Base-by-base conservation (phyloP, 345 rosid genomes). In the Eucalyptus cloeziana region DNA sequence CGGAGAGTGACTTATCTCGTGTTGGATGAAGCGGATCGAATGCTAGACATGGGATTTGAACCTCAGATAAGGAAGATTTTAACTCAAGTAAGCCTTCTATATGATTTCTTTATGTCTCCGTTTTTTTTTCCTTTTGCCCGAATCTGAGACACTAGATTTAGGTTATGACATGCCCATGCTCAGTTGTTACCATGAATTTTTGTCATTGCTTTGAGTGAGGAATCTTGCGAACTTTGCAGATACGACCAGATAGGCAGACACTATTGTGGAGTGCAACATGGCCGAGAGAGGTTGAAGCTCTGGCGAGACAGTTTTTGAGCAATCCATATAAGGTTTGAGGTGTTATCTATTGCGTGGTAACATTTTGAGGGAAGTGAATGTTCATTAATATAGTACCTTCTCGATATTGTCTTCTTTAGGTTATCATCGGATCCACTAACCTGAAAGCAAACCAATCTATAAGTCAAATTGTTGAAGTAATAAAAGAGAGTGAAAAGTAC, bases 21-120 rank as follows among this genome's bases (percentile, higher is more conserved):
- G 6, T 90, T 98, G 93, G 99, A 96, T 91, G 99, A 98, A 91
- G 98, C 99, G 87, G 99, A 98, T 91, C 90, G 99, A 89, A 97
- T 97, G 99, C 91, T 97, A 93, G 99, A 97, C 91, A 97, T 97
- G 99, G 99, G 99, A 27, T 97, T 97, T 94, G 99, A 96, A 92
- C 98, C 99, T 90, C 99, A 98, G 89, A 97, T 98, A 90, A 95
- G 99, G 93, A 96, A 95, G 93, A 94, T 98, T 90, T 49, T 96
- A 25, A 91, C 96, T 79, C 99, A 98, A 95, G 99, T 95, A 89
- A 89, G 88, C 45, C 71, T 87, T 76, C 86, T 88, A 15, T 51
- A 52, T 31, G 45, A 49, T 24, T 87, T 25, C 44, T 37, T 49
- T 49, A 5, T 49, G 14, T 51, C 27, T 64, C 21, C 2, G 3